Percentiles rank a stretch among this genome's conserved stretches.
phyloP scores from a whole-genome alignment of 306 rosid genomes.

The Pueraria montana region DNA sequence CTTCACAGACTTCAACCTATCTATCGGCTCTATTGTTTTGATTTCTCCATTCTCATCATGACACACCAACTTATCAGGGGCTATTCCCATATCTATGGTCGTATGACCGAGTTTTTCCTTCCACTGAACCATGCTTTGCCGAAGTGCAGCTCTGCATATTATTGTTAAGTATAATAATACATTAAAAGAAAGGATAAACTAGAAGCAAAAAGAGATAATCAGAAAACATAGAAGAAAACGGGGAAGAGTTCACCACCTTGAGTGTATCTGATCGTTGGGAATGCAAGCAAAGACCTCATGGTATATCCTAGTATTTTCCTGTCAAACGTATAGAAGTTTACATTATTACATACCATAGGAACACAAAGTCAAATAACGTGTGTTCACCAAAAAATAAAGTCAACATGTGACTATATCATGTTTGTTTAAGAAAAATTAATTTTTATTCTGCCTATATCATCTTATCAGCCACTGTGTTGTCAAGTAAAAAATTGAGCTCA shows the following conservation, averaged over 20 bases:
- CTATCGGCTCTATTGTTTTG: constrained; percentile 58
- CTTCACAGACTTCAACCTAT: constrained; percentile 67
- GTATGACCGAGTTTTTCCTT: constrained; percentile 79
- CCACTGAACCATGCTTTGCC: constrained; percentile 73
- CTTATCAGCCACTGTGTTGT: constrained; percentile 2
- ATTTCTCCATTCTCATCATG: constrained; percentile 67
- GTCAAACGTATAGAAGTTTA: constrained; percentile 21
- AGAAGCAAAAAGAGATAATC: not conserved
- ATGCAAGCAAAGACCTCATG: constrained; percentile 89
- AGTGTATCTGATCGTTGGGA: constrained; percentile 87
- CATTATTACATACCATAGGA: not conserved
- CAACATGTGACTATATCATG: constrained; percentile 18
- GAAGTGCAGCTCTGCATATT: constrained; percentile 72
- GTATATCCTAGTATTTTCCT: constrained; percentile 85
- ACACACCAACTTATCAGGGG: constrained; percentile 66
- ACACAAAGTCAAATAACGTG: constrained; percentile 3
- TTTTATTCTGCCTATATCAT: constrained; percentile 7
- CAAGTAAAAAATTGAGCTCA: constrained; percentile 25
- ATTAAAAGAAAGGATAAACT: constrained; percentile 3
- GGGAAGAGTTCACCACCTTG: constrained; percentile 69
- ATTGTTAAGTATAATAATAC: not conserved
- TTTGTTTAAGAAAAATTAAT: not conserved
- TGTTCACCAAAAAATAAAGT: constrained; percentile 4
- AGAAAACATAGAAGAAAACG: not conserved
- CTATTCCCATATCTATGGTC: constrained; percentile 90